A percentile compares a stretch with the other conserved stretches of the same genome.
Evolutionary conservation across 192 early-diverging fungal genomes (phyloP).

Genomic region (Coemansia sp.): DNA sequence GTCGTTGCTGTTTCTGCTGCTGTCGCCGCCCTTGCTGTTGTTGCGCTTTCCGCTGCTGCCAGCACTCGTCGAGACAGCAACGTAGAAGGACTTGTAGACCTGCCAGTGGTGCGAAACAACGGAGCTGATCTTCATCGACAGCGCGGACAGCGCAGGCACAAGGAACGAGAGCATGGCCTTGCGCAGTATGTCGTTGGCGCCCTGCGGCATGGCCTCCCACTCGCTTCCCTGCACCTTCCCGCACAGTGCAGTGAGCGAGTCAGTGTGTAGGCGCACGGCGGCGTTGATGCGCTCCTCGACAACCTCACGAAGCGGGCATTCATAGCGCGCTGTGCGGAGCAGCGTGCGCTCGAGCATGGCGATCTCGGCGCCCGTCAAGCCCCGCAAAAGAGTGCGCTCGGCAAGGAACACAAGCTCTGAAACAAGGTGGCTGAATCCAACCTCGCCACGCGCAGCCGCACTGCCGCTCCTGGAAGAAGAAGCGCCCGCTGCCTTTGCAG

Average conservation of each 20-base stretch:
- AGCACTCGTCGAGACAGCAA: conserved; percentile 13
- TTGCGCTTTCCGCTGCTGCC: not conserved
- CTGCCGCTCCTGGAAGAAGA: not conserved
- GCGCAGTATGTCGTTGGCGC: conserved; percentile 25
- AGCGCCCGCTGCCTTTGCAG: conserved; percentile 7
- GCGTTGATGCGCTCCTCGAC: conserved; percentile 44
- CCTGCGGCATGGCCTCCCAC: conserved; percentile 37
- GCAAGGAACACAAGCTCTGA: conserved; percentile 34
- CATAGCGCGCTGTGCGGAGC: conserved; percentile 43
- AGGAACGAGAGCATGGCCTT: conserved; percentile 40
- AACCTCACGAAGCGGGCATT: conserved; percentile 47
- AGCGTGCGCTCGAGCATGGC: conserved; percentile 46
- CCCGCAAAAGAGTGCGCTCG: conserved; percentile 28
- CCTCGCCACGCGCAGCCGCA: conserved; percentile 20
- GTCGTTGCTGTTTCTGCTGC: conserved; percentile 1
- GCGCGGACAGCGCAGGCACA: conserved; percentile 27
- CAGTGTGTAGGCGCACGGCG: conserved; percentile 28
- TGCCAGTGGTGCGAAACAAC: conserved; percentile 50
- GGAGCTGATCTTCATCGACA: conserved; percentile 28
- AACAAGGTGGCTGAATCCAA: conserved; percentile 35
- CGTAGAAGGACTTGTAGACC: conserved; percentile 48
- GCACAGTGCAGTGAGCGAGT: conserved; percentile 19
- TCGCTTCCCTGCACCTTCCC: conserved; percentile 22
- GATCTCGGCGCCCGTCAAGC: conserved; percentile 17
- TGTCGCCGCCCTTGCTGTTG: not conserved